A percentile compares a stretch with the other conserved stretches of the same genome.
These are phyloP conservation scores for Tothia fuscella DNA, from an alignment of 2,329 filamentous ascomycete species.

Conservation along the genomic window DNA sequence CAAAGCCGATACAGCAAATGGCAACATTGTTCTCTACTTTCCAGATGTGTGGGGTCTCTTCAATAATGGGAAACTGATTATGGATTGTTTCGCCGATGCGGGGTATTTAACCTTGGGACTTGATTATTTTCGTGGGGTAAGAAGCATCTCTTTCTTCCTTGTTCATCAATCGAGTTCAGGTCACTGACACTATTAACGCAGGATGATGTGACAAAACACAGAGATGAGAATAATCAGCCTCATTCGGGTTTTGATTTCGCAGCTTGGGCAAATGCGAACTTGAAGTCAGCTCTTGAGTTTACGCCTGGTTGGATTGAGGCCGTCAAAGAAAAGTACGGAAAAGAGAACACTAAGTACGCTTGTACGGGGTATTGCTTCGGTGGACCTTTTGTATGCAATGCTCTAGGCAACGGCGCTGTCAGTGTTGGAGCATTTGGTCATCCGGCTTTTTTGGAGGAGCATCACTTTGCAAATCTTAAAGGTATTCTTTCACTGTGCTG, in stretches of 20 bases:
- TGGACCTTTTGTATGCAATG: constrained; percentile 33
- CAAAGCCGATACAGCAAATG: constrained; percentile 23
- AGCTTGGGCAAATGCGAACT: constrained; percentile 38
- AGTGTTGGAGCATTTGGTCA: constrained; percentile 39
- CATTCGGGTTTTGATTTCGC: constrained; percentile 34
- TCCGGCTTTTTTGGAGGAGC: constrained; percentile 38
- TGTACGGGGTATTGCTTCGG: constrained; percentile 31
- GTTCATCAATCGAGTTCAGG: not conserved
- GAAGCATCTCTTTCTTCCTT: constrained; percentile 7
- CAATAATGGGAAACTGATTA: constrained; percentile 32
- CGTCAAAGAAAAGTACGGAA: constrained; percentile 26
- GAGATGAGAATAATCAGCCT: constrained; percentile 20
- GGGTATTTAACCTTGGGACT: constrained; percentile 32
- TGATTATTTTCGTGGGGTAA: constrained; percentile 35
- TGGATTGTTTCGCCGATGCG: constrained; percentile 35
- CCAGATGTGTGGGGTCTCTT: constrained; percentile 36
- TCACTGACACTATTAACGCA: no score
- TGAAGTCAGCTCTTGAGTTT: constrained; percentile 29
- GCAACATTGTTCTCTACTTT: constrained; percentile 34
- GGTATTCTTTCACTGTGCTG: constrained; percentile 10
- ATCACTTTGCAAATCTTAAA: constrained; percentile 31
- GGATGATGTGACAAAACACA: constrained; percentile 35
- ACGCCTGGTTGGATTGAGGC: constrained; percentile 34
- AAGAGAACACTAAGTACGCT: constrained; percentile 25
- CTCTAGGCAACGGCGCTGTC: constrained; percentile 27